Conservation (phyloP, 257 asterid species). For the Solanum sparsipilum region DNA sequence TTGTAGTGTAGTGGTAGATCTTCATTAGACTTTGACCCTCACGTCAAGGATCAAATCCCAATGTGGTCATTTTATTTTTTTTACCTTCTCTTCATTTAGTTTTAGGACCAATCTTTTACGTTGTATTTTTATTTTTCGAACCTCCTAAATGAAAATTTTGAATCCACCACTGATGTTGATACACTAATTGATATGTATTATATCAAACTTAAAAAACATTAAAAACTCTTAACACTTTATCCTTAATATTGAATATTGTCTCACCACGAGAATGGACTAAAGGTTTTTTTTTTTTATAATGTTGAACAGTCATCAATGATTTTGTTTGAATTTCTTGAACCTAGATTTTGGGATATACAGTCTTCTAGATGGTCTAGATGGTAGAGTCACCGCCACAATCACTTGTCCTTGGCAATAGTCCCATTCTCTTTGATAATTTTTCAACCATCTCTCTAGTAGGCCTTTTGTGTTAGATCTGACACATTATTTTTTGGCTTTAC, state of each 20-base stretch:
- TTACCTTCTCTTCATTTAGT: too few relatives aligned
- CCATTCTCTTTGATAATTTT: background rate
- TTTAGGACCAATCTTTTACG: too few relatives aligned
- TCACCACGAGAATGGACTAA: background rate
- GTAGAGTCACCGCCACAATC: background rate
- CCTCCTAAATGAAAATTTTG: too few relatives aligned
- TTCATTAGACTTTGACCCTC: too few relatives aligned
- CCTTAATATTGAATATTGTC: background rate
- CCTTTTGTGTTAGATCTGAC: background rate
- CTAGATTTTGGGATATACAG: background rate
- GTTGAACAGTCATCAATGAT: background rate
- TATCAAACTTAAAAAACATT: background rate
- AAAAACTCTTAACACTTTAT: background rate
- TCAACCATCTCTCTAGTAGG: background rate
- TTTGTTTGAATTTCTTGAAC: background rate
- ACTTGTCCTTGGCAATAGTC: background rate
- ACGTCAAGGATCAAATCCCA: too few relatives aligned
- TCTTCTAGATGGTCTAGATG: background rate
- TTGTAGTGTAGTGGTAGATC: too few relatives aligned
- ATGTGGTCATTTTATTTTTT: too few relatives aligned
- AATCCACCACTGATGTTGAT: too few relatives aligned
- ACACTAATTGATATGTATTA: background rate
- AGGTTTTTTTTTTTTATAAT: background rate
- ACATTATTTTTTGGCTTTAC: background rate
- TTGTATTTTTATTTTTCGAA: too few relatives aligned